These are phyloP conservation scores for Scedosporium minutisporum DNA, from an alignment of 2,329 filamentous ascomycete genomes.

Conservation along the genomic window DNA sequence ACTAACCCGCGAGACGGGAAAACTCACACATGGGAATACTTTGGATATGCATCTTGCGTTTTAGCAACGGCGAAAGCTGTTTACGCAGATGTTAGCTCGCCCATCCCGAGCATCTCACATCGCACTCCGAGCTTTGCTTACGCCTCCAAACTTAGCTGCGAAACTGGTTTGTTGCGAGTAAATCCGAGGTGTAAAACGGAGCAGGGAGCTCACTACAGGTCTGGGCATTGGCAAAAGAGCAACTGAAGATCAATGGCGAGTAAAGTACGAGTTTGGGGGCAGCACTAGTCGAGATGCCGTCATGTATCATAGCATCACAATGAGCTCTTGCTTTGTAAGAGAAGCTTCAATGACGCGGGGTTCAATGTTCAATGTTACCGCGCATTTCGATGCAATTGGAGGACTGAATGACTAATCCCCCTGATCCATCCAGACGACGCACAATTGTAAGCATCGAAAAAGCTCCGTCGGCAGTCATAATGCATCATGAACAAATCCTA, in stretches of 20 bases:
- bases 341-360: neutral
- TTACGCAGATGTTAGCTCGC: neutral
- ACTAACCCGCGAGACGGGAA: neutral
- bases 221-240: neutral
- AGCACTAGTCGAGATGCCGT: neutral
- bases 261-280: neutral
- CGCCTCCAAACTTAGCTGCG: neutral
- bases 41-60: slow-evolving; percentile 6
- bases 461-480: neutral
- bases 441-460: neutral
- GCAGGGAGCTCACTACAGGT: neutral
- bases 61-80: neutral
- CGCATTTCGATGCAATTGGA: too few species aligned
- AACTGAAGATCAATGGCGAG: too few species aligned
- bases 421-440: neutral
- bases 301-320: neutral
- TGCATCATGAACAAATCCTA: neutral
- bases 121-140: neutral
- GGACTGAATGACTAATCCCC: neutral
- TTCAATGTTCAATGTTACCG: too few species aligned
- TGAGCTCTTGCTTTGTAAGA: neutral
- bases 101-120: neutral
- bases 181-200: neutral
- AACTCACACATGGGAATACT: slow-evolving; percentile 8
- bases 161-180: neutral